Evolutionary conservation across 768 basidiomycete genomes (phyloP), one percentile per base, ranked within the genome.

Genomic region (Saitozyma sp.): DNA sequence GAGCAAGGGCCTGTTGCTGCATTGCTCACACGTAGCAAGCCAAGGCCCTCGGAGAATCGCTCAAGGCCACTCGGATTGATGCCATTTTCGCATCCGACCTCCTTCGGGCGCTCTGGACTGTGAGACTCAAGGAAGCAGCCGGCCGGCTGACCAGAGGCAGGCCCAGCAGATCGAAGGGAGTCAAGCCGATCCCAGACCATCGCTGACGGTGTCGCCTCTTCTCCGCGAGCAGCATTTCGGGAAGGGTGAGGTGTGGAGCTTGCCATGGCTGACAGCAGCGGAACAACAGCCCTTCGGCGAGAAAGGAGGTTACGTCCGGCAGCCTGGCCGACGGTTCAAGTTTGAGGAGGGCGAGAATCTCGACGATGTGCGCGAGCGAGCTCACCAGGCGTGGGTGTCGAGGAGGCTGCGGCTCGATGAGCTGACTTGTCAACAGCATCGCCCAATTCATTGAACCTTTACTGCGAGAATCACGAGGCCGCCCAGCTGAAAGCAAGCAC

Each of bases 151-250:
- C 29, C 29, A 29, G 29, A 29, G 29, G 29, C 46, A 76, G 74
- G 75, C 74, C 38, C 71, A 74, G 51, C 79, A 75, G 55, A 73
- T 79, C 38, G 69, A 77, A 57, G 58, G 61, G 38, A 65, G 76
- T 49, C 70, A 75, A 63, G 61, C 67, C 5, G 65, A 70, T 17
- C 75, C 76, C 0, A 69, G 69, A 56, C 78, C 79, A 7, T 64
- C 69, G 8, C 55, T 81, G 48, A 78, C 76, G 7, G 61, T 73
- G 17, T 71, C 75, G 0, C 59, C 66, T 0, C 54, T 81, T n/a
- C 62, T 83, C 5, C 70, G 80, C 11, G 82, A 83, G 63, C 82
- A 83, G 65, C 73, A 80, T 67, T 83, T 81, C 45, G 82, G 82
- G 8, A 72, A 73, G 58, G 81, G 80, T 55, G 75, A 75, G 70